Evolutionary conservation across 106 monocot species (phyloP).

Genomic region (Acanthochlamys bracteata): DNA sequence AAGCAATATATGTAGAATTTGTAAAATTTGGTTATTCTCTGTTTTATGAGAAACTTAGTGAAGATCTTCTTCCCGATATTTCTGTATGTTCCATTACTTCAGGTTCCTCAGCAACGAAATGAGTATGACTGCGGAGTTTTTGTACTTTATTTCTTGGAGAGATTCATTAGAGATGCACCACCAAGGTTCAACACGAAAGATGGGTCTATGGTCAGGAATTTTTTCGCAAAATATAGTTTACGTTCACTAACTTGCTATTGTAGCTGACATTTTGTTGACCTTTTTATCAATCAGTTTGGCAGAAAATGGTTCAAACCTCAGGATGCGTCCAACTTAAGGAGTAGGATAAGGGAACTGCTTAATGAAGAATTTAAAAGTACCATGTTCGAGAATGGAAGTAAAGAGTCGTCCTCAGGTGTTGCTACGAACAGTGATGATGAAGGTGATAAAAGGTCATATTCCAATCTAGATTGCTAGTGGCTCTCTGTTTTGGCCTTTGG

Average conservation of each 20-base stretch:
- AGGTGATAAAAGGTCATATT: background rate
- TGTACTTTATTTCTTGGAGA: constrained; percentile 84
- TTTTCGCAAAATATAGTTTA: background rate
- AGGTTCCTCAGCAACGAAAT: constrained; percentile 95
- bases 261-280: background rate
- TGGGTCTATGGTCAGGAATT: constrained; percentile 48
- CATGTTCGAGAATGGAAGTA: constrained; percentile 17
- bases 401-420: constrained; percentile 7
- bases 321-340: constrained; percentile 59
- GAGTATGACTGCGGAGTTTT: constrained; percentile 92
- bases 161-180: constrained; percentile 77
- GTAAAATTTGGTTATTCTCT: too few relatives aligned
- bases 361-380: constrained; percentile 44
- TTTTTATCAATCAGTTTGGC: constrained; percentile 31
- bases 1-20: too few relatives aligned
- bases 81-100: background rate
- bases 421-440: background rate
- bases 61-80: too few relatives aligned
- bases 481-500: too few relatives aligned
- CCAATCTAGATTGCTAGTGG: too few relatives aligned
- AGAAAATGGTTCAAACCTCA: constrained; percentile 64
- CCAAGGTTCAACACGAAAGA: constrained; percentile 62
- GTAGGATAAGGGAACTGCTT: constrained; percentile 30
- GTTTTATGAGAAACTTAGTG: too few relatives aligned
- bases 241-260: background rate